A percentile compares a stretch with the other conserved stretches of the same genome.
These are phyloP conservation scores for Wickerhamomyces kurtzmanii DNA, from an alignment of 805 yeast species.

Conservation along the genomic window DNA sequence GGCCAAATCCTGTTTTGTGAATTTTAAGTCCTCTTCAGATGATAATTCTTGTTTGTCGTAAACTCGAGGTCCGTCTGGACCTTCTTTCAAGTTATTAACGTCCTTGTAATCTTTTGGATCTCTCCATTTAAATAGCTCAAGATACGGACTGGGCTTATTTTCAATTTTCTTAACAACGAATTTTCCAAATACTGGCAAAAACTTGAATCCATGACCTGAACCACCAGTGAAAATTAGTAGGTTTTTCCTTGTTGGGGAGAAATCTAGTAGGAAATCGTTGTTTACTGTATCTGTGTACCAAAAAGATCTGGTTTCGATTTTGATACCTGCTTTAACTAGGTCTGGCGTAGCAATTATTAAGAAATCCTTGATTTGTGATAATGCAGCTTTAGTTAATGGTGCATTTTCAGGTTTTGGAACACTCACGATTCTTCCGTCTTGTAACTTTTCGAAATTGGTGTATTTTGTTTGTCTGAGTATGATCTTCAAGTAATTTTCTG, in stretches of 20 bases:
- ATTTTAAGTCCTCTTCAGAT: constrained; percentile 12
- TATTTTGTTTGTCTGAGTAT: not conserved
- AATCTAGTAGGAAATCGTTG: constrained; percentile 20
- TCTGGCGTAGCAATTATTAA: constrained; percentile 12
- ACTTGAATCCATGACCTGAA: constrained; percentile 25
- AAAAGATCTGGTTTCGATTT: constrained; percentile 27
- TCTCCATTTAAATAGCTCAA: constrained; percentile 24
- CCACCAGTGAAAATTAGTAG: constrained; percentile 24
- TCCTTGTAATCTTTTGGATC: constrained; percentile 15
- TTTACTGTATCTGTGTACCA: constrained; percentile 27
- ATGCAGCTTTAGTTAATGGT: constrained; percentile 4
- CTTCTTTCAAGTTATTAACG: constrained; percentile 29
- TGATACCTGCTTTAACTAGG: constrained; percentile 9
- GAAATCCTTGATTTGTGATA: constrained; percentile 21
- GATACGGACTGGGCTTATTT: constrained; percentile 18
- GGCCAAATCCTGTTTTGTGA: constrained; percentile 1
- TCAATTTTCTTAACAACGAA: constrained; percentile 23
- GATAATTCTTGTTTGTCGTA: constrained; percentile 26
- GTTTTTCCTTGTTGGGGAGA: constrained; percentile 15
- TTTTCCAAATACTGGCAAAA: constrained; percentile 23
- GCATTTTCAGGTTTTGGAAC: constrained; percentile 11
- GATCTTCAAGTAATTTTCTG: constrained; percentile 2
- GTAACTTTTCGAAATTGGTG: constrained; percentile 2
- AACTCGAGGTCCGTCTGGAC: constrained; percentile 55
- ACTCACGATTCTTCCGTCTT: constrained; percentile 6